A percentile compares a stretch with the other conserved stretches of the same genome.
These are phyloP conservation scores for Penicillium freii DNA, from an alignment of 2,329 filamentous ascomycete species.

Conservation along the genomic window DNA sequence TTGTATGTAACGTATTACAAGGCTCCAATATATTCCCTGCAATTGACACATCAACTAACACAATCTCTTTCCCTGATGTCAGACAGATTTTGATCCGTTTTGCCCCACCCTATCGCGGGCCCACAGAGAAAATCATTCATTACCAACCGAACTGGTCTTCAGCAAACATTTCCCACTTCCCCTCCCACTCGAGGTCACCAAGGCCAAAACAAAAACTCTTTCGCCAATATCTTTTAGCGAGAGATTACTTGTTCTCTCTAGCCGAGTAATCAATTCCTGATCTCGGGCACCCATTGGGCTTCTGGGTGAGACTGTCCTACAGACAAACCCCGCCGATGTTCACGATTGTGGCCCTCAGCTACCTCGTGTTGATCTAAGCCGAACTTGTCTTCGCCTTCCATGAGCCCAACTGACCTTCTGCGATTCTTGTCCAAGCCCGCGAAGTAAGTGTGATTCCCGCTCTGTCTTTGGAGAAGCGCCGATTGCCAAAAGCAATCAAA, in stretches of 20 bases:
- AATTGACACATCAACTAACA: constrained; percentile 5
- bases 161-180: constrained; percentile 23
- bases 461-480: not conserved
- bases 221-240: constrained; percentile 2
- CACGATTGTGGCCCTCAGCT: constrained; percentile 34
- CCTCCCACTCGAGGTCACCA: constrained; percentile 17
- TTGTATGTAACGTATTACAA: not conserved
- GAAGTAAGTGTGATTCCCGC: constrained; percentile 62
- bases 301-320: constrained; percentile 16
- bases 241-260: constrained; percentile 4
- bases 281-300: constrained; percentile 23
- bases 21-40: not conserved
- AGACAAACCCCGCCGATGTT: constrained; percentile 31
- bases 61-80: constrained; percentile 20
- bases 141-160: constrained; percentile 19
- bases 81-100: constrained; percentile 24
- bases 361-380: constrained; percentile 35
- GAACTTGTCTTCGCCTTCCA: constrained; percentile 57
- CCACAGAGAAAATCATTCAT: constrained; percentile 30
- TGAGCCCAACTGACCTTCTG: constrained; percentile 87
- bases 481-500: not conserved
- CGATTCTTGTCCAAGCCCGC: constrained; percentile 92
- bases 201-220: constrained; percentile 5
- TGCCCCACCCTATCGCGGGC: constrained; percentile 24
- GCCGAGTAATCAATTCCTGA: constrained; percentile 16